These are phyloP conservation scores for Sugiyamaella qingdaonensis DNA, from an alignment of 805 yeast genomes.

Conservation along the genomic window DNA sequence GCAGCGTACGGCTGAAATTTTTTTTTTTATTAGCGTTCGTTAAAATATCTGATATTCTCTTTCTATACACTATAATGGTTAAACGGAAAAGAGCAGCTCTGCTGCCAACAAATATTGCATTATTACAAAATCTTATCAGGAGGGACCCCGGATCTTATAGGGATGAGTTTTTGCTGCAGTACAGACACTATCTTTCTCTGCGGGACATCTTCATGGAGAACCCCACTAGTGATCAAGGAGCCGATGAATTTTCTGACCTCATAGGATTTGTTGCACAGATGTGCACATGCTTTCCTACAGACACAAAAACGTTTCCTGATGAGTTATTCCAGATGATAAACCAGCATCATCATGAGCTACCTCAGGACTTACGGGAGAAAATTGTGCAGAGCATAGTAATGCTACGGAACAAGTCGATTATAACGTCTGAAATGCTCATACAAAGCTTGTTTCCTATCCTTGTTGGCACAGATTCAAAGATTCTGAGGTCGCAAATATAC, in stretches of 20 bases:
- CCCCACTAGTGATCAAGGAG: slow-evolving; percentile 56
- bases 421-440: slow-evolving; percentile 73
- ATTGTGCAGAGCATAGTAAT: slow-evolving; percentile 83
- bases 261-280: slow-evolving; percentile 92
- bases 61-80: slow-evolving; percentile 52
- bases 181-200: slow-evolving; percentile 84
- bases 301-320: slow-evolving; percentile 77
- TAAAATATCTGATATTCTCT: background rate
- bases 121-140: slow-evolving; percentile 86
- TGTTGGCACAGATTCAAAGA: slow-evolving; percentile 65
- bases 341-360: slow-evolving; percentile 73
- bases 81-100: slow-evolving; percentile 88
- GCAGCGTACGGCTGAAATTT: background rate
- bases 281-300: slow-evolving; percentile 82
- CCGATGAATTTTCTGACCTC: slow-evolving; percentile 71
- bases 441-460: slow-evolving; percentile 87
- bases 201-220: slow-evolving; percentile 80
- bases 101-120: slow-evolving; percentile 85
- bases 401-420: slow-evolving; percentile 80
- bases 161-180: slow-evolving; percentile 91
- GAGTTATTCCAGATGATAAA: slow-evolving; percentile 67
- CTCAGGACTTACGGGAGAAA: slow-evolving; percentile 86
- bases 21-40: background rate
- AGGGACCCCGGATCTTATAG: slow-evolving; percentile 88
- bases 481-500: slow-evolving; percentile 77